Evolutionary conservation across 2,329 filamentous ascomycete species (phyloP).

Genomic region (Colletotrichum sp.): DNA sequence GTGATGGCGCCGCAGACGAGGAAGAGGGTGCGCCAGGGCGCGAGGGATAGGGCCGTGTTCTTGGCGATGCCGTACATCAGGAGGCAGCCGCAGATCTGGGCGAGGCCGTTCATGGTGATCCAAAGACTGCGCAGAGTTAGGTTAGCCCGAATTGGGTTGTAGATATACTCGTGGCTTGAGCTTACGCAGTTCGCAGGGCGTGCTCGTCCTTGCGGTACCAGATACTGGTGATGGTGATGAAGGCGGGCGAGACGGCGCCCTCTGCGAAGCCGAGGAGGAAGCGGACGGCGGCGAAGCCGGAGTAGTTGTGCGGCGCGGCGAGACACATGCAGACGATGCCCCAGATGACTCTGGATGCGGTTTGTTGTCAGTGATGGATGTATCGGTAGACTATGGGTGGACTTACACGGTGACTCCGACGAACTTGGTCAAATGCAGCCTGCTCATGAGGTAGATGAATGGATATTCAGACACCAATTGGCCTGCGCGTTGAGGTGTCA

Average conservation of each 20-base stretch:
- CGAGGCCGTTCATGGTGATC: constrained; percentile 33
- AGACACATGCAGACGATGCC: constrained; percentile 49
- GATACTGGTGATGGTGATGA: constrained; percentile 35
- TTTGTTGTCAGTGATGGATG: fast-evolving
- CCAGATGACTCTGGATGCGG: constrained; percentile 40
- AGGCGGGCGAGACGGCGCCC: constrained; percentile 35
- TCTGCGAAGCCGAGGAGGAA: constrained; percentile 47
- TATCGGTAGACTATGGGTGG: not conserved
- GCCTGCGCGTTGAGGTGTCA: constrained; percentile 16
- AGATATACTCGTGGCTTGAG: too few species aligned
- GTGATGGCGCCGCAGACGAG: constrained; percentile 55
- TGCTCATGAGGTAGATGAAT: constrained; percentile 56
- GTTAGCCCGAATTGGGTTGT: too few species aligned
- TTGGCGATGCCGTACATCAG: constrained; percentile 47
- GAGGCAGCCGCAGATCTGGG: constrained; percentile 31
- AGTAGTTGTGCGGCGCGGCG: constrained; percentile 42
- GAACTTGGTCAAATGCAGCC: constrained; percentile 53
- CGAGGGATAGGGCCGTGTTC: constrained; percentile 38
- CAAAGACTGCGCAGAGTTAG: constrained; percentile 27
- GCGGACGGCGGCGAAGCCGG: constrained; percentile 41
- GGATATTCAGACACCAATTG: constrained; percentile 53
- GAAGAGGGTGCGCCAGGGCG: constrained; percentile 53
- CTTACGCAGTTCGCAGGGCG: constrained; percentile 29
- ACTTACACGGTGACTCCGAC: constrained; percentile 51
- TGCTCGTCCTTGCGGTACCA: constrained; percentile 37